A percentile compares a stretch with the other conserved stretches of the same genome.
phyloP scores from a whole-genome alignment of 2,329 filamentous ascomycete genomes.

The Aspergillus phoenicis region DNA sequence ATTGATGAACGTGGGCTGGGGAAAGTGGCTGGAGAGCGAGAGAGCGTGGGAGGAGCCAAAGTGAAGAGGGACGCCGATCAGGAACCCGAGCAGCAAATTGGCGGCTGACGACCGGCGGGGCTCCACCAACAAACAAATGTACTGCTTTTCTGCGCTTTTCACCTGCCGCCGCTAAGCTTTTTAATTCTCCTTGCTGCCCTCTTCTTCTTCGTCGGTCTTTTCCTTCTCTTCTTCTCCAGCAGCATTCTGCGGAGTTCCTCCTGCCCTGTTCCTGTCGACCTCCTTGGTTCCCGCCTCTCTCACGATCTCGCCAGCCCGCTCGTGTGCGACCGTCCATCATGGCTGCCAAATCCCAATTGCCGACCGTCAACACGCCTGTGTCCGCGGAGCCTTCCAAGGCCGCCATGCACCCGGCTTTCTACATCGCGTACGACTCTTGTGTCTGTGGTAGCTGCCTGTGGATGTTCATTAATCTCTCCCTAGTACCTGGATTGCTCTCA shows the following conservation, averaged over 20 bases:
- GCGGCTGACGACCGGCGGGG: not conserved
- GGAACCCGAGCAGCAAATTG: not conserved
- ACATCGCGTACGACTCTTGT: slow-evolving; percentile 31
- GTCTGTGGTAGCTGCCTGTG: not conserved
- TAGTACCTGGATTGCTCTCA: slow-evolving; percentile 88
- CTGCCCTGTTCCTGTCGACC: not conserved
- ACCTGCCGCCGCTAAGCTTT: not conserved
- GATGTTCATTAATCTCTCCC: slow-evolving; percentile 4
- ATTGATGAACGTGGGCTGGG: not conserved
- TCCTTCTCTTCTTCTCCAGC: not conserved
- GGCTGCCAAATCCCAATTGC: slow-evolving; percentile 5
- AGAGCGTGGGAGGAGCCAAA: not conserved
- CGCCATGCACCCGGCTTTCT: slow-evolving; percentile 33
- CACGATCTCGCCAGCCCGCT: not conserved
- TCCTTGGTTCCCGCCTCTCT: not conserved
- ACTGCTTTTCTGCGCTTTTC: not conserved
- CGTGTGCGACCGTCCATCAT: not conserved
- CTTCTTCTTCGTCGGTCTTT: not conserved
- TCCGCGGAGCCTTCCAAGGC: slow-evolving; percentile 2
- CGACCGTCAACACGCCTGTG: slow-evolving; percentile 8
- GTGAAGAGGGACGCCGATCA: not conserved
- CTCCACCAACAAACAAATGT: not conserved
- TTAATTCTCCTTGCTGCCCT: slow-evolving; percentile 1
- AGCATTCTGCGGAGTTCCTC: not conserved
- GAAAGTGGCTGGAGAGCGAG: not conserved